phyloP scores from a whole-genome alignment of 257 asterid genomes.

The Misopates orontium region DNA sequence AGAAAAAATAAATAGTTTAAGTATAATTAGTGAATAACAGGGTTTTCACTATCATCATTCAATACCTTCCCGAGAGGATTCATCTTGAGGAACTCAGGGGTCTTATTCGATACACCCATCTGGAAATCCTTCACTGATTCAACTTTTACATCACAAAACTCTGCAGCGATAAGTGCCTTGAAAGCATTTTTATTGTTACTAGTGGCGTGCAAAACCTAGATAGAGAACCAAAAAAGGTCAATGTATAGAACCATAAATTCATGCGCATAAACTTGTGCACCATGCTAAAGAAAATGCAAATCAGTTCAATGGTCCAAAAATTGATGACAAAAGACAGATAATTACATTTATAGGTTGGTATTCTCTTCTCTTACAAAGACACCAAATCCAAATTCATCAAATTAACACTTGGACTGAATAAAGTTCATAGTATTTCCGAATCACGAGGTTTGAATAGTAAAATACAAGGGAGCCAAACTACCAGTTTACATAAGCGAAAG shows the following conservation, averaged over 20 bases:
- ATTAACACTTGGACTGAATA: too few species aligned
- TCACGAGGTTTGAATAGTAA: too few species aligned
- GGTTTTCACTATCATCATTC: too few species aligned
- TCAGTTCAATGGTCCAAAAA: neutral
- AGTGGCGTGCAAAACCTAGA: conserved; percentile 55
- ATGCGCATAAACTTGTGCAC: neutral
- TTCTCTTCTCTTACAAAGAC: too few species aligned
- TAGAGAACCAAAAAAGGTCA: conserved; percentile 17
- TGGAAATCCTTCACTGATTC: conserved; percentile 56
- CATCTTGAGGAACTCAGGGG: conserved; percentile 75
- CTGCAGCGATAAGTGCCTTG: conserved; percentile 65
- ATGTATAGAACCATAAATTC: neutral
- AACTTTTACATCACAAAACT: conserved; percentile 57
- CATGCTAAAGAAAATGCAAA: neutral
- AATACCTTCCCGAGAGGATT: conserved; percentile 82
- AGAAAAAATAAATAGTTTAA: neutral
- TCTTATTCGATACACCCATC: conserved; percentile 70
- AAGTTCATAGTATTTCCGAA: too few species aligned
- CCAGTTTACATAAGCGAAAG: too few species aligned
- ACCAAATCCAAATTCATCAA: too few species aligned
- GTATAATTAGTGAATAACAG: too few species aligned
- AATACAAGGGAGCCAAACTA: too few species aligned
- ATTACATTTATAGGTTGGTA: too few species aligned
- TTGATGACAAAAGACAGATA: neutral
- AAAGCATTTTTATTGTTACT: conserved; percentile 48